Evolutionary conservation across 1,284 basidiomycete species (phyloP), one percentile per base, ranked within the genome.

Genomic region (Vanrija humicola): DNA sequence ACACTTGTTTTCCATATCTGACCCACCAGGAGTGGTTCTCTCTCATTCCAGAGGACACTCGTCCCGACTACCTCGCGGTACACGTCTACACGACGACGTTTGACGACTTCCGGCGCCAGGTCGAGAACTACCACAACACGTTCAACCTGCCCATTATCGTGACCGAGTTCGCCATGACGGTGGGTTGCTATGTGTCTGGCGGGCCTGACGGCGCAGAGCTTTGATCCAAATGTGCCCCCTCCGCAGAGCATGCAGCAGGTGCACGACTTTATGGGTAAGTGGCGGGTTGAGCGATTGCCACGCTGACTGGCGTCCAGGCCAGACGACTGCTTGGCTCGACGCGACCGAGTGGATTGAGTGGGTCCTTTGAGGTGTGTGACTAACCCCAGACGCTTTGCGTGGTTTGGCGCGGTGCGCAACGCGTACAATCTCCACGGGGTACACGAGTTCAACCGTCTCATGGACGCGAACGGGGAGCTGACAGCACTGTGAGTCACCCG

Each of bases 71-170:
- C 43, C 61, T 75, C 5, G 68, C 69, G 5, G 60, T 72, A 0
- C 71, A 75, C 48, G 57, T 75, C 42, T 75, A 75, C 57, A 75
- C 71, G 3, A 73, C 71, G 5, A 71, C 71, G 16, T 70, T 75
- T 48, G 73, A 73, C 1, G 54, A 48, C 39, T 71, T 75, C 58
- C 52, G 54, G 10, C 14, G 16, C 12, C 61, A 48, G 26, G 59
- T 73, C 7, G 65, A 70, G 50, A 48, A 54, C 40, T 72, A 69
- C 50, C 45, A 60, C 28, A 21, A 54, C 4, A 50, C 40, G n/a
- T 72, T 72, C 52, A 38, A 57, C 2, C 54, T 75, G n/a, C 71
- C 71, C 7, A 67, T 75, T 53, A 59, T 72, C 43, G 50, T 75
- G 10, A 72, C 67, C 16, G 73, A 75, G 52, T 73, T 73, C 50